A percentile compares a stretch with the other conserved stretches of the same genome.
Conservation (phyloP, 2,329 filamentous ascomycete species). For the Ophiobolus disseminans region DNA sequence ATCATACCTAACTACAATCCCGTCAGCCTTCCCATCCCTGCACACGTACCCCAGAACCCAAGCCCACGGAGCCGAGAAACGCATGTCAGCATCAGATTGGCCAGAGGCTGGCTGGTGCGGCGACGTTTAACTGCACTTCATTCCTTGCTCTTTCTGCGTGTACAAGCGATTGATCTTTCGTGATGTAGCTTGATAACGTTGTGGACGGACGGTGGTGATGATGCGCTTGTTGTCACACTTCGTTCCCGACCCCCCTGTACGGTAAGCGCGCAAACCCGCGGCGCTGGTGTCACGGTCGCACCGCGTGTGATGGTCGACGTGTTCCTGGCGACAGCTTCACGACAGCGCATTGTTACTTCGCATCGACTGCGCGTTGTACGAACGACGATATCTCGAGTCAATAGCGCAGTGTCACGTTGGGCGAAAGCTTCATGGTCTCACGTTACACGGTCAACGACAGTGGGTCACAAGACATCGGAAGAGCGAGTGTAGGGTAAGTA, state of each 20-base stretch:
- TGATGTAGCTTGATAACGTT: not conserved
- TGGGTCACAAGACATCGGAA: not conserved
- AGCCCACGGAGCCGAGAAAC: not conserved
- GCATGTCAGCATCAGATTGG: constrained; percentile 3
- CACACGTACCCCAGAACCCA: not conserved
- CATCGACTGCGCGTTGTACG: not conserved
- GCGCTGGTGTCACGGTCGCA: not conserved
- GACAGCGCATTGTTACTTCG: not conserved
- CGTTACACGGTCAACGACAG: not conserved
- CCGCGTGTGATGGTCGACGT: constrained; percentile 3
- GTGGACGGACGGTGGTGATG: too few relatives aligned
- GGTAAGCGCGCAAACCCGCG: too few relatives aligned
- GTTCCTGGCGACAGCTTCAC: not conserved
- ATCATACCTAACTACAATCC: too few relatives aligned
- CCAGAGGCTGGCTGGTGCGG: not conserved
- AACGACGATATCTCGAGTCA: not conserved
- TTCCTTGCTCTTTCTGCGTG: not conserved
- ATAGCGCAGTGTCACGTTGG: not conserved
- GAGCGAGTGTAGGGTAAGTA: constrained; percentile 13
- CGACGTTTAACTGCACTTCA: constrained; percentile 15
- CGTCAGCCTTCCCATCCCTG: not conserved
- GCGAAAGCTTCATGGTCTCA: not conserved
- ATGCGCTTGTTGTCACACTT: not conserved
- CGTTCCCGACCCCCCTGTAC: not conserved
- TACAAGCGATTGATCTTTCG: not conserved